Conservation (phyloP, 805 yeast species). For the Soucietia sequanensis region DNA sequence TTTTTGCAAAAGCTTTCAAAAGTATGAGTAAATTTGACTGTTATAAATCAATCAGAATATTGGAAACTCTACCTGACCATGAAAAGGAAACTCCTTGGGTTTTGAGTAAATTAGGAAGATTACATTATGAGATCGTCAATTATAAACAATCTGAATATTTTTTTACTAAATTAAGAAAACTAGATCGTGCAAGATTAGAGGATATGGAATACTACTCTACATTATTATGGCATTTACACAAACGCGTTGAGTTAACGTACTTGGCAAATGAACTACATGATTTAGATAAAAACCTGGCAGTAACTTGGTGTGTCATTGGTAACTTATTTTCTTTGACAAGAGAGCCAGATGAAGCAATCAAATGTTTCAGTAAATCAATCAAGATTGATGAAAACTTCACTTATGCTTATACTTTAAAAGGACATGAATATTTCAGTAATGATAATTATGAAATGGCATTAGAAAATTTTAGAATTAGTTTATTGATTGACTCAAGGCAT, state of each 20-base stretch:
- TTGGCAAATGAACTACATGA: slow-evolving; percentile 79
- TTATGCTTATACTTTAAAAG: slow-evolving; percentile 89
- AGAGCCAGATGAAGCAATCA: slow-evolving; percentile 87
- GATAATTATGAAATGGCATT: slow-evolving; percentile 91
- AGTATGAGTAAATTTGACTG: slow-evolving; percentile 70
- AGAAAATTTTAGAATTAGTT: slow-evolving; percentile 76
- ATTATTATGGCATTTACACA: slow-evolving; percentile 86
- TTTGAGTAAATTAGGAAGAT: slow-evolving; percentile 70
- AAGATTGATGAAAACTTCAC: slow-evolving; percentile 68
- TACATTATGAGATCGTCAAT: slow-evolving; percentile 84
- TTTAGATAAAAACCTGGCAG: slow-evolving; percentile 62
- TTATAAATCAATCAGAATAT: slow-evolving; percentile 68
- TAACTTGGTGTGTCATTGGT: slow-evolving; percentile 91
- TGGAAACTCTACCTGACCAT: slow-evolving; percentile 60
- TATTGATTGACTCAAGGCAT: slow-evolving; percentile 74
- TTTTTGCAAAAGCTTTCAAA: slow-evolving; percentile 60
- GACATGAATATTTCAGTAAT: slow-evolving; percentile 84
- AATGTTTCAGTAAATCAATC: slow-evolving; percentile 78
- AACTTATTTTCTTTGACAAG: slow-evolving; percentile 79
- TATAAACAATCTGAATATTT: slow-evolving; percentile 71
- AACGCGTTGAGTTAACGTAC: slow-evolving; percentile 73
- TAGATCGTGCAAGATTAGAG: slow-evolving; percentile 74
- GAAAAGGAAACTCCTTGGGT: slow-evolving; percentile 83
- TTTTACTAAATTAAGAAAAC: slow-evolving; percentile 58
- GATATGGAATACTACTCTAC: slow-evolving; percentile 95